phyloP scores from a whole-genome alignment of 1,284 basidiomycete genomes.

The Somion occarium region DNA sequence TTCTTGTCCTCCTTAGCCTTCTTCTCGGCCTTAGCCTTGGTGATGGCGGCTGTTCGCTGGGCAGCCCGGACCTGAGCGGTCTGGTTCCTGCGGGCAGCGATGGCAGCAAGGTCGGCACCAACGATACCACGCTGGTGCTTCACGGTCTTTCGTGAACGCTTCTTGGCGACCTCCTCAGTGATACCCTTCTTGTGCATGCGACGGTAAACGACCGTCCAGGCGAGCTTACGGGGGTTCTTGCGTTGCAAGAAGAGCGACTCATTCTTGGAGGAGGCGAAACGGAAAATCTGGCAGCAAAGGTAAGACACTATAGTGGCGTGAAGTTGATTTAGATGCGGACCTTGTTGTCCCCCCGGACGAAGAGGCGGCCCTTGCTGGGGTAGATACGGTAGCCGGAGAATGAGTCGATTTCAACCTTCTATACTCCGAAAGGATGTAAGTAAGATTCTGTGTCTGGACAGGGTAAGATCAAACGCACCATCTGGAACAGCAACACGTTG shows the following conservation, averaged over 20 bases:
- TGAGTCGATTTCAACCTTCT: constrained; percentile 97
- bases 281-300: constrained; percentile 68
- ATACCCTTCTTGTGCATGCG: constrained; percentile 99
- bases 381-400: constrained; percentile 97
- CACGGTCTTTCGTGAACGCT: constrained; percentile 94
- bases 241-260: constrained; percentile 98
- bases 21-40: constrained; percentile 93
- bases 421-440: constrained; percentile 29
- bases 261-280: constrained; percentile 86
- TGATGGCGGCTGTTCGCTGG: constrained; percentile 80
- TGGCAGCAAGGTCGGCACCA: constrained; percentile 90
- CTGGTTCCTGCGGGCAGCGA: constrained; percentile 90
- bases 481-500: constrained; percentile 30
- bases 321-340: constrained; percentile 39
- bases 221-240: constrained; percentile 99
- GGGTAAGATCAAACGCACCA: constrained; percentile 36
- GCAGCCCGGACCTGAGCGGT: constrained; percentile 83
- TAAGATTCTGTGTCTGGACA: background rate
- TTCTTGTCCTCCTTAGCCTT: constrained; percentile 96
- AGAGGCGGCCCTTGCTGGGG: constrained; percentile 92
- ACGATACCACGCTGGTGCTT: constrained; percentile 99
- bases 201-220: constrained; percentile 96
- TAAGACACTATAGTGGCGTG: constrained; percentile 6
- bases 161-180: constrained; percentile 98
- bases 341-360: constrained; percentile 96